Evolutionary conservation across 148 eudicot species (phyloP).

Genomic region (Chenopodium quinoa): DNA sequence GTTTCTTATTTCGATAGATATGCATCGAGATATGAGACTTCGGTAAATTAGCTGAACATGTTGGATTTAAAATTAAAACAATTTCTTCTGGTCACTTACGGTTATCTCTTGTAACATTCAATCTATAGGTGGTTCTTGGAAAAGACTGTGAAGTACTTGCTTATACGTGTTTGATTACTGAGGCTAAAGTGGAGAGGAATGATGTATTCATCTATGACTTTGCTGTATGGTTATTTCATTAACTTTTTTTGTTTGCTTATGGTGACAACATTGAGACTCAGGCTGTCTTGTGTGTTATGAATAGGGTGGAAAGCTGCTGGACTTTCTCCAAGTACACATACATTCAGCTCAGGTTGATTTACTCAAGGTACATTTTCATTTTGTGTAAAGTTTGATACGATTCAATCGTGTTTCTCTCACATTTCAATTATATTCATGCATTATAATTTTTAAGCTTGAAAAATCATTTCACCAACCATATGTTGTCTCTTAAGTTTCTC

Average conservation of each 20-base stretch:
- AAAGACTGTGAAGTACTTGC: background rate
- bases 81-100: background rate
- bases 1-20: background rate
- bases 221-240: background rate
- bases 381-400: too few relatives aligned
- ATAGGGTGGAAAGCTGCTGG: background rate
- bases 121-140: background rate
- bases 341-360: too few relatives aligned
- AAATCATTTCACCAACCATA: too few relatives aligned
- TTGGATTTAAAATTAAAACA: too few relatives aligned
- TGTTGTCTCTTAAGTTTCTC: too few relatives aligned
- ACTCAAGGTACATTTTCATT: too few relatives aligned
- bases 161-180: background rate
- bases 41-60: background rate
- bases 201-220: background rate
- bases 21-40: background rate
- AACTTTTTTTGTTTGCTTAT: background rate
- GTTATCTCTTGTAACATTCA: too few relatives aligned
- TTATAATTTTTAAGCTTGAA: too few relatives aligned
- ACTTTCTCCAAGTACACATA: too few relatives aligned
- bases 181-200: background rate
- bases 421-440: too few relatives aligned
- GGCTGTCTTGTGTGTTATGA: background rate
- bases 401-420: too few relatives aligned
- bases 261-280: background rate